phyloP scores from a whole-genome alignment of 2,329 filamentous ascomycete genomes.

The Diaporthe sp. region DNA sequence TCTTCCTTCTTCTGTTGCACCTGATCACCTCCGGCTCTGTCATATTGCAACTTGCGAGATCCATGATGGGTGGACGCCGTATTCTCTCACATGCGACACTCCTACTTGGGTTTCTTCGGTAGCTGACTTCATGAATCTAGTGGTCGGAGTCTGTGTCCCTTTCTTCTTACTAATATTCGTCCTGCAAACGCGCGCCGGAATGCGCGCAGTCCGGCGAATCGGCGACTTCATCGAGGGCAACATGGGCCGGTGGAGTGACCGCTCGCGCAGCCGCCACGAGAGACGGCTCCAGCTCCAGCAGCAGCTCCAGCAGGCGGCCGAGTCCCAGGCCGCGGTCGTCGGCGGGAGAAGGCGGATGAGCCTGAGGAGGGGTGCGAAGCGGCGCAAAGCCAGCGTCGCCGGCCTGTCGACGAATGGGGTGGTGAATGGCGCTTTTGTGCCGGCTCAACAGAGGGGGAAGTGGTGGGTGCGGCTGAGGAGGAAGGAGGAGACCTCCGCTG shows the following conservation, averaged over 20 bases:
- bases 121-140: constrained; percentile 50
- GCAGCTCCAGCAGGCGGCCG: constrained; percentile 34
- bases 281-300: constrained; percentile 41
- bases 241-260: constrained; percentile 27
- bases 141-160: constrained; percentile 72
- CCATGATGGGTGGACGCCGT: no score
- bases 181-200: constrained; percentile 58
- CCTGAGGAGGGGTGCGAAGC: constrained; percentile 18
- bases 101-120: not conserved
- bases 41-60: not conserved
- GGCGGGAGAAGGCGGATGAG: constrained; percentile 29
- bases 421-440: not conserved
- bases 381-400: not conserved
- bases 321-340: constrained; percentile 12
- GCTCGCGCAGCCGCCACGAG: constrained; percentile 33
- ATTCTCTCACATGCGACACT: not conserved
- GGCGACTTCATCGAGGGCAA: constrained; percentile 37
- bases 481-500: not conserved
- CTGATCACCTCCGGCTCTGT: no score
- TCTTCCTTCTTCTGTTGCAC: not conserved
- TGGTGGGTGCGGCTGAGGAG: constrained; percentile 23
- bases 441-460: not conserved
- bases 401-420: not conserved
- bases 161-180: constrained; percentile 63
- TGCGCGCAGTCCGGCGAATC: constrained; percentile 41